These are phyloP conservation scores for Dicorynia guianensis DNA, from an alignment of 306 rosid genomes.

Conservation along the genomic window DNA sequence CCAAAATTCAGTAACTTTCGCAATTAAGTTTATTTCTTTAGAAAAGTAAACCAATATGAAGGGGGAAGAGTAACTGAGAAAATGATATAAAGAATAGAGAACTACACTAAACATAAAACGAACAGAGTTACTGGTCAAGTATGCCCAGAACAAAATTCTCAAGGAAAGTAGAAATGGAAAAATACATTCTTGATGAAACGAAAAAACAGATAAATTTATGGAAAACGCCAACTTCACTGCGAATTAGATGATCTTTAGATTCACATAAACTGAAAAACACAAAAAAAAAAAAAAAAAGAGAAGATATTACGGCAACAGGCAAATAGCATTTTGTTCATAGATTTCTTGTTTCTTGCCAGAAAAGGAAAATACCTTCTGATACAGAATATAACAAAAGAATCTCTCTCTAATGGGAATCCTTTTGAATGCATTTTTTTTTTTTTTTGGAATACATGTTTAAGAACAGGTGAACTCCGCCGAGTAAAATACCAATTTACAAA, in stretches of 20 bases:
- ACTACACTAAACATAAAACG: background rate
- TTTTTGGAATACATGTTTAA: background rate
- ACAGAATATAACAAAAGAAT: background rate
- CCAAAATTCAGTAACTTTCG: background rate
- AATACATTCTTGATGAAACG: background rate
- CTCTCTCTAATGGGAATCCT: background rate
- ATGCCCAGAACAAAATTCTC: background rate
- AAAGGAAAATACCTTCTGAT: background rate
- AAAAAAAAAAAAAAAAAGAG: background rate
- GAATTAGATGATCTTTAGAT: background rate
- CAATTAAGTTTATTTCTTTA: too few species aligned
- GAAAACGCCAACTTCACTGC: background rate
- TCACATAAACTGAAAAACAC: background rate
- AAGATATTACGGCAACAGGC: background rate
- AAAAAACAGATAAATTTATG: background rate
- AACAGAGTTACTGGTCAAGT: background rate
- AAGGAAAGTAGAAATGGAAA: background rate
- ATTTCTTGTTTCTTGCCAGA: too few species aligned
- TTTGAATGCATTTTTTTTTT: too few species aligned
- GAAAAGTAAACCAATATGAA: too few species aligned
- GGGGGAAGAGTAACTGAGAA: background rate
- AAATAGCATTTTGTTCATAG: background rate
- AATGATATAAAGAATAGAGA: background rate
- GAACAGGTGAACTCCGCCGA: background rate
- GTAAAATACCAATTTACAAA: background rate